Evolutionary conservation across 352 stramenopile species (phyloP), one percentile per base, ranked within the genome.

Genomic region (Peronospora destructor): DNA sequence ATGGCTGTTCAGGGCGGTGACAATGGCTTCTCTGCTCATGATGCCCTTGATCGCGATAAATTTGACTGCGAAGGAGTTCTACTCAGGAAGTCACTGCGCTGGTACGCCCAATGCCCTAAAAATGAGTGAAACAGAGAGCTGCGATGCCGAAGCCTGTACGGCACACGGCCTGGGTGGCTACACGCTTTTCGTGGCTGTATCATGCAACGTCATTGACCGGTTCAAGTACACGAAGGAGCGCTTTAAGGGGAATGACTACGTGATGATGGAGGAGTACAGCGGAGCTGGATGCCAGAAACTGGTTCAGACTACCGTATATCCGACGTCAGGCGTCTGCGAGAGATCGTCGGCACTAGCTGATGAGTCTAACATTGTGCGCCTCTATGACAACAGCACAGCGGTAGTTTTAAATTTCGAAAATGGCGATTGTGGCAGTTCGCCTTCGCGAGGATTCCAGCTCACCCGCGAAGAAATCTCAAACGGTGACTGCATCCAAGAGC

Each of bases 191-290:
- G 56, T 55, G n/a, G 38, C 56, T 5, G 43, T 28, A 28, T 32
- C 37, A 3, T 66, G 56, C 35, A 66, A 69, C 35, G 21, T 69
- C 28, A 53, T 42, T 1, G 56, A 69, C 28, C 56, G 61, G 10
- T 69, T 69, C 56, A 33, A 55, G 21, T 69, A 60, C 25, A 59
- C 50, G 0, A 12, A 51, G n/a, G 47, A 66, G 5, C 32, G 37
- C 6, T 66, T 69, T 35, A 45, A 46, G 9, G 61, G 23, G 0
- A 56, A 63, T 52, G 52, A 59, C 56, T 66, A 60, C 44, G 52
- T 69, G 3, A 63, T 69, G 38, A 66, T 69, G 56, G 61, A 66
- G 33, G 51, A 59, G 16, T 69, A 66, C 39, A 36, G n/a, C 5
- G 49, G 40, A n/a, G 34, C 26, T 32, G 43, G 38, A 0, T 69